Evolutionary conservation across 2,329 filamentous ascomycete genomes (phyloP).

Genomic region (Laburnicola sp.): DNA sequence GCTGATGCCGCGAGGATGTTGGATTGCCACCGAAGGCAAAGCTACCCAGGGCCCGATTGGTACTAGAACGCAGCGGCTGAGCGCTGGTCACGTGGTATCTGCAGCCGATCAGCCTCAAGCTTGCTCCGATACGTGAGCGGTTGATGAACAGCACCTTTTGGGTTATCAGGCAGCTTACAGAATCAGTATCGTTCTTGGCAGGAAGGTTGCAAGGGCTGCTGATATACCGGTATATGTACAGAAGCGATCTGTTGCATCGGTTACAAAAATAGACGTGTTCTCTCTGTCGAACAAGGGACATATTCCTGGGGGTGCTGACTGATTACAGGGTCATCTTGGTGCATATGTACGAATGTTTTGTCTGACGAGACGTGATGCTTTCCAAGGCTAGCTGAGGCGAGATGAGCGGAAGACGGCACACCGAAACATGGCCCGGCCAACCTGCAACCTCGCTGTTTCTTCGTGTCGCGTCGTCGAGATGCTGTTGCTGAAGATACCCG

Average conservation of each 20-base stretch:
- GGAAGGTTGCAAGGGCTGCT: constrained; percentile 16
- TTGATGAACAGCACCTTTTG: no score
- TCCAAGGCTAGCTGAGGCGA: constrained; percentile 20
- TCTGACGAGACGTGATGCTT: constrained; percentile 13
- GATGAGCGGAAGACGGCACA: constrained; percentile 2
- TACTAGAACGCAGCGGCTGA: constrained; percentile 32
- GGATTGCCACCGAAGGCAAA: constrained; percentile 25
- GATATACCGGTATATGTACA: constrained; percentile 31
- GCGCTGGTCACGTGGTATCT: constrained; percentile 18
- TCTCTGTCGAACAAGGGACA: constrained; percentile 16
- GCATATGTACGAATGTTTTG: not conserved
- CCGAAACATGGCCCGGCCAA: no score
- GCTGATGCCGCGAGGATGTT: constrained; percentile 29
- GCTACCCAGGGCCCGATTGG: constrained; percentile 43
- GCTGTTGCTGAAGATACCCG: constrained; percentile 26
- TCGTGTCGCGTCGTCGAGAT: constrained; percentile 6
- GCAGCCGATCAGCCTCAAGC: no score
- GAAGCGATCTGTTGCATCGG: constrained; percentile 13
- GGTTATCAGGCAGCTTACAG: no score
- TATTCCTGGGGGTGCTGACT: constrained; percentile 20
- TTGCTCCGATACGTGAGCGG: no score
- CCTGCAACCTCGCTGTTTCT: not conserved
- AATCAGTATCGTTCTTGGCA: no score
- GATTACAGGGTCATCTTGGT: constrained; percentile 21
- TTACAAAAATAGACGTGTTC: constrained; percentile 33